A percentile compares a stretch with the other conserved stretches of the same genome.
These are phyloP conservation scores for Aspergillus uvarum DNA, from an alignment of 2,329 filamentous ascomycete genomes.

Conservation along the genomic window DNA sequence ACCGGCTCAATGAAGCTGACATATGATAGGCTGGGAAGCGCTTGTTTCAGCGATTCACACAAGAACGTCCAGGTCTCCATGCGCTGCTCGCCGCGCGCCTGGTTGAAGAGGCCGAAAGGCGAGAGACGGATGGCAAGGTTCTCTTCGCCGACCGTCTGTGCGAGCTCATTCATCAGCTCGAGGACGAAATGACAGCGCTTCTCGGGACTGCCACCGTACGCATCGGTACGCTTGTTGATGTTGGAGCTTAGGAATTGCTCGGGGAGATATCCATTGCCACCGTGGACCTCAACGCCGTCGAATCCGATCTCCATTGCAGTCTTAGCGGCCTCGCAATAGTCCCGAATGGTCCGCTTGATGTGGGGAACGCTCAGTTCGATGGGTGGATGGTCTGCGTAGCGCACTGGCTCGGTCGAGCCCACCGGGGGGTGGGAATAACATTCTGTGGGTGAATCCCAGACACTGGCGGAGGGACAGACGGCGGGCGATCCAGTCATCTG, in stretches of 20 bases:
- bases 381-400: conserved; percentile 45
- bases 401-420: conserved; percentile 36
- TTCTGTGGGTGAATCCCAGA: conserved; percentile 48
- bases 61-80: conserved; percentile 56
- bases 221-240: conserved; percentile 51
- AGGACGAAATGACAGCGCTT: conserved; percentile 57
- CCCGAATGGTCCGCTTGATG: conserved; percentile 45
- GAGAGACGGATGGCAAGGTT: conserved; percentile 49
- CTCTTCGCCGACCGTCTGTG: conserved; percentile 46
- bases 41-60: conserved; percentile 50
- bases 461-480: conserved; percentile 44
- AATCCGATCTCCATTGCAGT: conserved; percentile 58
- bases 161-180: conserved; percentile 53
- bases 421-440: conserved; percentile 43
- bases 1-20: conserved; percentile 57
- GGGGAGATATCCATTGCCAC: conserved; percentile 52
- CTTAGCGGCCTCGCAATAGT: conserved; percentile 48
- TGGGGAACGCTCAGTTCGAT: conserved; percentile 48
- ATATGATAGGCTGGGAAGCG: conserved; percentile 49
- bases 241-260: conserved; percentile 55
- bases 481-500: conserved; percentile 41
- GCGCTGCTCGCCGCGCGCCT: conserved; percentile 51
- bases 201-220: conserved; percentile 53
- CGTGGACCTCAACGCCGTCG: conserved; percentile 54
- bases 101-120: conserved; percentile 55